Evolutionary conservation across 2,329 filamentous ascomycete species (phyloP), one percentile per base, ranked within the genome.

Genomic region (Aspergillaceae sp.): DNA sequence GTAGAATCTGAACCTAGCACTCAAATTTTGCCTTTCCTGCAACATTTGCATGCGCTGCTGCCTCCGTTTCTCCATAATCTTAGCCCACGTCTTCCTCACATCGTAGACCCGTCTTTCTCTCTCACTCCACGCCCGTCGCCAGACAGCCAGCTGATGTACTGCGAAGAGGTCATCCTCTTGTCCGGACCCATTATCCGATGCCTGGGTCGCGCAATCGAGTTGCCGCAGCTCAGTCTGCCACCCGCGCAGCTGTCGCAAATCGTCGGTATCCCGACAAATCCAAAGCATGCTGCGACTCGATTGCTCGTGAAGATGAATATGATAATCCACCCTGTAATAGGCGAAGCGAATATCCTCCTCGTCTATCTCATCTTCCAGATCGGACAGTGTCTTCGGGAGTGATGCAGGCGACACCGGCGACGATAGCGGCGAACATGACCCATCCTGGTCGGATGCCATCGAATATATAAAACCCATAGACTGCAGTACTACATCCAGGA

Each of bases 261-360:
- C 64, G 1, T 51, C 44, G 7, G 50, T 48, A 26, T 60, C 53
- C 9, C 62, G 61, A 41, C 63, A 66, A n/a, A 65, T 41, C 1
- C 50, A 52, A 5, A 65, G 32, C 7, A 56, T 34, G 1, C 58
- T 56, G 3, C 57, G 50, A 2, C 51, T 49, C 2, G 47, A 29
- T 26, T 61, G 50, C 29, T 58, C 57, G 37, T 66, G 64, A 19
- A 63, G 55, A 9, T 59, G 58, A 19, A 66, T 57, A 41, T 66
- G 64, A n/a, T 53, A 61, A 37, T 65, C 62, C 3, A 63, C 51
- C 10, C 52, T 51, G 37, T 64, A 65, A 32, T 56, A 56, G 3
- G 62, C 61, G 32, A 60, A 58, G 1, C 53, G 42, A 3, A n/a
- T 8, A 34, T 29, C 41, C 8, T 42, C 11, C 3, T 42, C 29